These are phyloP conservation scores for Jasminum sambac DNA, from an alignment of 257 asterid species.

Conservation along the genomic window DNA sequence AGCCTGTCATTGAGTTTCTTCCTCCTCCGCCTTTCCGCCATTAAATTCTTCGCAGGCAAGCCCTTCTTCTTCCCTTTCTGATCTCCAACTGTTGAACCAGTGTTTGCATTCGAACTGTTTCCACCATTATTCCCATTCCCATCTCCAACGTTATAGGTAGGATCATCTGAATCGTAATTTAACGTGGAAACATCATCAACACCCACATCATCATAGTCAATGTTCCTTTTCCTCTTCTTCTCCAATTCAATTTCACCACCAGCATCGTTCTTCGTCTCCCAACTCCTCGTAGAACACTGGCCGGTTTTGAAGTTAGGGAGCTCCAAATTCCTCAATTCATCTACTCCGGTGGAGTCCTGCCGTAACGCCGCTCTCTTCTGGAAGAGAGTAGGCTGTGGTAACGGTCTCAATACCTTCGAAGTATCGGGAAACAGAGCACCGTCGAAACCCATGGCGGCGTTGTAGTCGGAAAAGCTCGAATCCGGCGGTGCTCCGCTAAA, in stretches of 20 bases:
- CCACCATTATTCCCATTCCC: conserved; percentile 32
- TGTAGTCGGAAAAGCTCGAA: conserved; percentile 29
- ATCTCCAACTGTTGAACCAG: conserved; percentile 36
- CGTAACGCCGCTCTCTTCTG: conserved; percentile 53
- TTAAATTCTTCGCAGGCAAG: conserved; percentile 69
- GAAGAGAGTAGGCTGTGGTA: conserved; percentile 45
- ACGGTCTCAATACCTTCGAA: conserved; percentile 45
- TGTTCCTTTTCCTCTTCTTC: conserved; percentile 17
- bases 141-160: conserved; percentile 16
- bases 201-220: conserved; percentile 17
- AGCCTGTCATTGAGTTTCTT: conserved; percentile 79
- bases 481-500: conserved; percentile 21
- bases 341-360: conserved; percentile 25
- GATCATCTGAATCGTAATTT: conserved; percentile 47
- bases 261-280: conserved; percentile 32
- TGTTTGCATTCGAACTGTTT: conserved; percentile 35
- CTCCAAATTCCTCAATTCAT: conserved; percentile 28
- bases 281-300: conserved; percentile 37
- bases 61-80: conserved; percentile 55
- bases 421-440: conserved; percentile 26
- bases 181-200: background rate
- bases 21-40: conserved; percentile 81
- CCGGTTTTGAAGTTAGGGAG: conserved; percentile 38
- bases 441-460: conserved; percentile 29
- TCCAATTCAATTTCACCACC: conserved; percentile 28